Evolutionary conservation across 2,329 filamentous ascomycete species (phyloP).

Genomic region (Paradendryphiella salina): DNA sequence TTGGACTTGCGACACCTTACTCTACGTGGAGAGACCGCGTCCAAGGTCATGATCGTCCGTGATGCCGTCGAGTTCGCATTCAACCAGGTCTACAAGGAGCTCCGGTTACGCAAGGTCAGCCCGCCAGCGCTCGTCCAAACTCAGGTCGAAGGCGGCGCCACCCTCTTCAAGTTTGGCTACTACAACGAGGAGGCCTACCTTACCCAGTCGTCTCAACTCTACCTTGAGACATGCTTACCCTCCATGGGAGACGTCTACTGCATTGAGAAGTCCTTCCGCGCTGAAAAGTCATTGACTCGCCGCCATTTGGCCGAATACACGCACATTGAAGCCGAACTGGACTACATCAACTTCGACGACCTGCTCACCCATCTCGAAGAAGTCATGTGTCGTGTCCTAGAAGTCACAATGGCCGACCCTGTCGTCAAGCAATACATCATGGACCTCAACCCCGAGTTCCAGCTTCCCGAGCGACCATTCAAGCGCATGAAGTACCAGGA

Average conservation of each 20-base stretch:
- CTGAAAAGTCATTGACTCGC: conserved; percentile 92
- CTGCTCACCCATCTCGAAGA: conserved; percentile 85
- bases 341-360: conserved; percentile 92
- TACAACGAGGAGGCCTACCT: conserved; percentile 90
- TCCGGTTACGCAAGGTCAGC: conserved; percentile 78
- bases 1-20: conserved; percentile 83
- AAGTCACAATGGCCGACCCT: conserved; percentile 73
- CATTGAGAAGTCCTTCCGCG: conserved; percentile 97
- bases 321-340: conserved; percentile 93
- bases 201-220: conserved; percentile 95
- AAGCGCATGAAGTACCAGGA: conserved; percentile 93
- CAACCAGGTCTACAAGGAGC: conserved; percentile 74
- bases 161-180: conserved; percentile 86
- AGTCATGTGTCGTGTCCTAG: conserved; percentile 83
- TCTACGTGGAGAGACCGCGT: conserved; percentile 79
- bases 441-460: conserved; percentile 88
- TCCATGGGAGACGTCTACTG: conserved; percentile 95
- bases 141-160: conserved; percentile 89
- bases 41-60: conserved; percentile 85
- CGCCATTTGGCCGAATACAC: conserved; percentile 96
- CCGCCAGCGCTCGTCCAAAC: conserved; percentile 93
- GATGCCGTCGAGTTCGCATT: conserved; percentile 81
- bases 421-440: conserved; percentile 73
- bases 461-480: conserved; percentile 81
- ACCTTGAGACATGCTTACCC: conserved; percentile 91